A percentile compares a stretch with the other conserved stretches of the same genome.
Evolutionary conservation across 2,329 filamentous ascomycete genomes (phyloP).

Genomic region (Thielaviopsis ethacetica): DNA sequence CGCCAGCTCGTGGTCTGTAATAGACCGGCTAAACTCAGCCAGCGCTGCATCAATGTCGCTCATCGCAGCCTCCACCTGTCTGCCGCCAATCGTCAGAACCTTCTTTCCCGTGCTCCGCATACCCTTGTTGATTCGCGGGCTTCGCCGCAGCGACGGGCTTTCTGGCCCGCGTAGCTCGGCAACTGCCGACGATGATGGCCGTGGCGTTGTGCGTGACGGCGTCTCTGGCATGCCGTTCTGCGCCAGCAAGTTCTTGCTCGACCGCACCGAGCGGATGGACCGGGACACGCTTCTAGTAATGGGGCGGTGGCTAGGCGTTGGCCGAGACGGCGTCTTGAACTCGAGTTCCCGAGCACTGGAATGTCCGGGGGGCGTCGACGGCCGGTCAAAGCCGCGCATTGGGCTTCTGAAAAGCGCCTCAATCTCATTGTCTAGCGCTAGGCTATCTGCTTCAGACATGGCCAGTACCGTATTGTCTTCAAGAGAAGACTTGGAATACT

Average conservation of each 20-base stretch:
- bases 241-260: conserved; percentile 28
- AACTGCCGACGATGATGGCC: conserved; percentile 13
- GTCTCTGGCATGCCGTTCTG: conserved; percentile 28
- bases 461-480: neutral
- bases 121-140: conserved; percentile 21
- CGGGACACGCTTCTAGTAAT: conserved; percentile 44
- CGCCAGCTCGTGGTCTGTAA: neutral
- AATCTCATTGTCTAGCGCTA: conserved; percentile 24
- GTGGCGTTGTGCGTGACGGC: conserved; percentile 28
- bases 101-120: neutral
- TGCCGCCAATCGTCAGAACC: conserved; percentile 3
- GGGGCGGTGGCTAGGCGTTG: conserved; percentile 43
- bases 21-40: conserved; percentile 7
- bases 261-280: conserved; percentile 33
- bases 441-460: neutral
- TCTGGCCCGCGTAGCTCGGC: conserved; percentile 15
- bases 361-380: conserved; percentile 36
- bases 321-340: conserved; percentile 48
- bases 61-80: conserved; percentile 8
- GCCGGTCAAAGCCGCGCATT: conserved; percentile 20
- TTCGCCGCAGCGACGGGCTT: conserved; percentile 25
- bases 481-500: neutral
- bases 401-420: conserved; percentile 51
- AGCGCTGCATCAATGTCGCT: conserved; percentile 11
- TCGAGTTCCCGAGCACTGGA: conserved; percentile 26